Conservation (phyloP, 208 protist species). For the Wallacemonas rigidus region DNA sequence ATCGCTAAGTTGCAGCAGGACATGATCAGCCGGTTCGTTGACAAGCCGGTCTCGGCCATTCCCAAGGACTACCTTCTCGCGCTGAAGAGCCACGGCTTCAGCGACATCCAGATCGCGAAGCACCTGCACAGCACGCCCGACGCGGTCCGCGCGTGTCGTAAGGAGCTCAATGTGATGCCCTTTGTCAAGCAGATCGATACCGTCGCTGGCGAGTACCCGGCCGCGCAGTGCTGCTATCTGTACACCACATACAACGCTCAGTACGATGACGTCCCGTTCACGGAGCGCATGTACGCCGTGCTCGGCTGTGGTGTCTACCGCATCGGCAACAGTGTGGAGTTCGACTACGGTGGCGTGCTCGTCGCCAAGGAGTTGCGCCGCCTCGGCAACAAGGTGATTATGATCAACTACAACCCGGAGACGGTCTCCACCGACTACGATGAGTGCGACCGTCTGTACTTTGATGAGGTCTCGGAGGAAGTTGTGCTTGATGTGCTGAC, state of each 20-base stretch:
- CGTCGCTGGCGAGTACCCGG: constrained; percentile 97
- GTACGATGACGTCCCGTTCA: constrained; percentile 85
- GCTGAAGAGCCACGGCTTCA: constrained; percentile 95
- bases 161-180: constrained; percentile 85
- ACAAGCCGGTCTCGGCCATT: constrained; percentile 39
- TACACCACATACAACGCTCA: constrained; percentile 96
- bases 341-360: constrained; percentile 98
- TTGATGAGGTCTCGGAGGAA: constrained; percentile 98
- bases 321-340: constrained; percentile 98
- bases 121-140: constrained; percentile 52
- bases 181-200: constrained; percentile 98
- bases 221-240: constrained; percentile 94
- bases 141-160: constrained; percentile 60
- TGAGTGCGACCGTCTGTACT: constrained; percentile 98
- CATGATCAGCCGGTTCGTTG: constrained; percentile 36
- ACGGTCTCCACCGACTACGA: constrained; percentile 99
- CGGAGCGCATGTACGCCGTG: constrained; percentile 88
- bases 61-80: constrained; percentile 53
- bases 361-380: constrained; percentile 93
- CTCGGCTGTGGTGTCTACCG: constrained; percentile 98
- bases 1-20: constrained; percentile 68
- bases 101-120: constrained; percentile 92
- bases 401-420: constrained; percentile 99
- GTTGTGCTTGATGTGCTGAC: constrained; percentile 97
- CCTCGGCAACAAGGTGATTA: constrained; percentile 94